Conservation (phyloP, 2,329 filamentous ascomycete species). For the Cladophialophora immunda region DNA sequence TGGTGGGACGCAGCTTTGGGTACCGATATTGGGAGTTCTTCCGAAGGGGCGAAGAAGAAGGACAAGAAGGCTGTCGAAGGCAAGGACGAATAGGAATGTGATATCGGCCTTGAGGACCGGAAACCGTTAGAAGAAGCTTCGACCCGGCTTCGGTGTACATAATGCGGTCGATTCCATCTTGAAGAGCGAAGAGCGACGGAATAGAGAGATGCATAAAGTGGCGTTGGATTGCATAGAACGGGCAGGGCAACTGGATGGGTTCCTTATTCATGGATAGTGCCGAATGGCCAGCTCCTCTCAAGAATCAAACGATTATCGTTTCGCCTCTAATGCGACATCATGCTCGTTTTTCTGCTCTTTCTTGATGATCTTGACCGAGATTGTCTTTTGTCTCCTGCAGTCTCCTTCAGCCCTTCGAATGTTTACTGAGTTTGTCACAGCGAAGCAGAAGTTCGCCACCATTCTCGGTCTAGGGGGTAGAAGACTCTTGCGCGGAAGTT, state of each 20-base stretch:
- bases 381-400: background rate
- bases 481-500: background rate
- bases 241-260: slow-evolving; percentile 11
- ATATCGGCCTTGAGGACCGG: background rate
- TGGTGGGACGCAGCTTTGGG: slow-evolving; percentile 98
- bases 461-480: background rate
- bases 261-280: slow-evolving; percentile 3
- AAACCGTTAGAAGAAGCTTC: slow-evolving; percentile 17
- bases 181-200: slow-evolving; percentile 6
- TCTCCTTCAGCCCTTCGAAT: background rate
- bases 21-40: slow-evolving; percentile 77
- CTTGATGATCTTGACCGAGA: background rate
- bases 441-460: background rate
- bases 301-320: slow-evolving; percentile 5
- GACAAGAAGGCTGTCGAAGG: slow-evolving; percentile 23
- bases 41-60: slow-evolving; percentile 29
- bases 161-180: slow-evolving; percentile 24
- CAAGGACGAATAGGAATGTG: slow-evolving; percentile 22
- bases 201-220: slow-evolving; percentile 20
- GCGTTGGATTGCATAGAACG: slow-evolving; percentile 26
- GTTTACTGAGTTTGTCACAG: background rate
- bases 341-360: background rate
- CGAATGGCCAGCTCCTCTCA: background rate
- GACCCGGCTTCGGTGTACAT: slow-evolving; percentile 32
- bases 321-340: background rate